phyloP scores from a whole-genome alignment of 2,329 filamentous ascomycete species.

The Venturiaceae sp. region DNA sequence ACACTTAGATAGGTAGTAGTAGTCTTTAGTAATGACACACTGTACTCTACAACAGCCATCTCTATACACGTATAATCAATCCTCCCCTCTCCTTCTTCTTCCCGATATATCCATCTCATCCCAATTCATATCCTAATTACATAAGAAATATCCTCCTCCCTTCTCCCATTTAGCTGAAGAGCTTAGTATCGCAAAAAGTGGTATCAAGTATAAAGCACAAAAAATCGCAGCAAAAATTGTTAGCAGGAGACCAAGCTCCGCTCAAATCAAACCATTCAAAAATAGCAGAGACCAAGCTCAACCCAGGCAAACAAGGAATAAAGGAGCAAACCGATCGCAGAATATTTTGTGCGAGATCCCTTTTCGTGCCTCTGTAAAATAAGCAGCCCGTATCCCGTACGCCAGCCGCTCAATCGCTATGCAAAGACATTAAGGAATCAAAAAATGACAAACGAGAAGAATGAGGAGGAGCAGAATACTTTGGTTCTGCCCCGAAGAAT shows the following conservation, averaged over 20 bases:
- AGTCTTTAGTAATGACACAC: too few relatives aligned
- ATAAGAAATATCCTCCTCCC: background rate
- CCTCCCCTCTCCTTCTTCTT: background rate
- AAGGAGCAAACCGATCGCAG: background rate
- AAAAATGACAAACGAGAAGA: background rate
- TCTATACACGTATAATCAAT: background rate
- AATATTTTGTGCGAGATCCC: too few relatives aligned
- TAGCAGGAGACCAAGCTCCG: background rate
- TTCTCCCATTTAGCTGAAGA: background rate
- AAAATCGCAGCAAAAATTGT: background rate
- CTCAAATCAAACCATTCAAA: background rate
- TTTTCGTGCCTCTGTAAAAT: background rate
- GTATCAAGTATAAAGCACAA: slow-evolving; percentile 1
- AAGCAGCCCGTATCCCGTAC: background rate
- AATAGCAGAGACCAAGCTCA: background rate
- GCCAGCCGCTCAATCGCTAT: background rate
- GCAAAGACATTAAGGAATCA: background rate
- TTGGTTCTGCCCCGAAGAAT: background rate
- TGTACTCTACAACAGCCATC: too few relatives aligned
- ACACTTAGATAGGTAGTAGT: too few relatives aligned
- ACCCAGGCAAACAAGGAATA: background rate
- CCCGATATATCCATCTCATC: background rate
- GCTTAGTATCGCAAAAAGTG: background rate
- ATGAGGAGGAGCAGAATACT: background rate
- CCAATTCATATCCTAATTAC: background rate